Conservation (phyloP, 768 basidiomycete genomes). For the Lactarius hengduanensis region DNA sequence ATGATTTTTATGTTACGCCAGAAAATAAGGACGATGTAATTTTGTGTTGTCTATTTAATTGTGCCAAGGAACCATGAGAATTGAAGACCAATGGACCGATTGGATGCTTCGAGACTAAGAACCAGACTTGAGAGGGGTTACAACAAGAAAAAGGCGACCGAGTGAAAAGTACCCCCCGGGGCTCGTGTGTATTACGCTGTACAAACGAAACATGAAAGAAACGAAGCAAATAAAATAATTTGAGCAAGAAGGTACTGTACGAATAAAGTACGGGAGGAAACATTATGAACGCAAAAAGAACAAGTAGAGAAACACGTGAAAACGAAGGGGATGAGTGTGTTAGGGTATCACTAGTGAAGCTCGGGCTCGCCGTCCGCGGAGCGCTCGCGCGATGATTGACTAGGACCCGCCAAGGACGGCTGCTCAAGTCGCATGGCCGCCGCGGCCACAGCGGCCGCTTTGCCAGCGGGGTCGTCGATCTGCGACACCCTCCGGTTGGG, state of each 20-base stretch:
- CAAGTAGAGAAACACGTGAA: background rate
- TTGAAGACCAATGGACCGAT: background rate
- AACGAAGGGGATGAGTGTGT: background rate
- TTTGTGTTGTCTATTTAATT: constrained; percentile 1
- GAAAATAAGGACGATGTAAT: background rate
- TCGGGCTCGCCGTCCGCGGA: background rate
- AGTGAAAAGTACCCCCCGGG: background rate
- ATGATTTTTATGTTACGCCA: constrained; percentile 7
- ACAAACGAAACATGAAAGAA: background rate
- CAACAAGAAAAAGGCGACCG: background rate
- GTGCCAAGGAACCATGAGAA: background rate
- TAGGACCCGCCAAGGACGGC: background rate
- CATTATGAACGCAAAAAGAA: background rate
- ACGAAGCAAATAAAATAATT: constrained; percentile 10
- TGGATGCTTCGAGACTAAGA: background rate
- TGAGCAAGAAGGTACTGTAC: constrained; percentile 15
- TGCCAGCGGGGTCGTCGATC: no score
- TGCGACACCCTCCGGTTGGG: no score
- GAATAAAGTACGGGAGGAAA: constrained; percentile 13
- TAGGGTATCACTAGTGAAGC: background rate
- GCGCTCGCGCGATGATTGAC: constrained; percentile 2
- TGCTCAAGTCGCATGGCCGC: background rate
- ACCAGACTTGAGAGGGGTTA: background rate
- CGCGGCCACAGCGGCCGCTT: no score
- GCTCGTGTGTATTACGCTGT: background rate